Percentiles rank a stretch among this genome's conserved stretches.
Conservation (phyloP, 73 alveolate species). For the Paramecium caudatum region DNA sequence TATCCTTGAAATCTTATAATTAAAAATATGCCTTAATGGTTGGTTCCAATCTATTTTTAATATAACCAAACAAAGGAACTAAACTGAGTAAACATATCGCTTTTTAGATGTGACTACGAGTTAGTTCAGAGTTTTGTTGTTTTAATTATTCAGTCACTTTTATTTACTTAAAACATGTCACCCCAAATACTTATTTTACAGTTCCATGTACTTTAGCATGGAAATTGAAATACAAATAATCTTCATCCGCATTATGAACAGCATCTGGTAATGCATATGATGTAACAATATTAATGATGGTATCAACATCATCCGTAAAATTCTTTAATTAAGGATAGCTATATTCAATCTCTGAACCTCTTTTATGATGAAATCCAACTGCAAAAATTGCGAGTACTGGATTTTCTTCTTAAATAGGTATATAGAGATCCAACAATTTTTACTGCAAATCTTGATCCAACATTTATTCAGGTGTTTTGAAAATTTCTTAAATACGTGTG, state of each 20-base stretch:
- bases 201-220: constrained; percentile 43
- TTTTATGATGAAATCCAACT: constrained; percentile 77
- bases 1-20: constrained; percentile 66
- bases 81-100: constrained; percentile 49
- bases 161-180: constrained; percentile 72
- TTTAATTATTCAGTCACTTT: constrained; percentile 72
- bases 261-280: constrained; percentile 77
- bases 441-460: constrained; percentile 1
- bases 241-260: constrained; percentile 75
- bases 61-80: constrained; percentile 71
- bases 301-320: constrained; percentile 22
- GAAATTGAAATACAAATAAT: constrained; percentile 70
- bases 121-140: constrained; percentile 65
- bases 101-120: constrained; percentile 73
- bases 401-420: constrained; percentile 28
- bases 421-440: not conserved
- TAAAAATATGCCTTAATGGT: constrained; percentile 70
- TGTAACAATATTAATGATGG: constrained; percentile 58
- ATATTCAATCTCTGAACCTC: constrained; percentile 73
- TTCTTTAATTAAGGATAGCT: constrained; percentile 56
- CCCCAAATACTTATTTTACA: constrained; percentile 64
- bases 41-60: constrained; percentile 73
- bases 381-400: constrained; percentile 72
- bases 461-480: constrained; percentile 46
- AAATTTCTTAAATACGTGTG: not conserved